Conservation (phyloP, 2,329 filamentous ascomycete species). For the Dactylellina sp. region DNA sequence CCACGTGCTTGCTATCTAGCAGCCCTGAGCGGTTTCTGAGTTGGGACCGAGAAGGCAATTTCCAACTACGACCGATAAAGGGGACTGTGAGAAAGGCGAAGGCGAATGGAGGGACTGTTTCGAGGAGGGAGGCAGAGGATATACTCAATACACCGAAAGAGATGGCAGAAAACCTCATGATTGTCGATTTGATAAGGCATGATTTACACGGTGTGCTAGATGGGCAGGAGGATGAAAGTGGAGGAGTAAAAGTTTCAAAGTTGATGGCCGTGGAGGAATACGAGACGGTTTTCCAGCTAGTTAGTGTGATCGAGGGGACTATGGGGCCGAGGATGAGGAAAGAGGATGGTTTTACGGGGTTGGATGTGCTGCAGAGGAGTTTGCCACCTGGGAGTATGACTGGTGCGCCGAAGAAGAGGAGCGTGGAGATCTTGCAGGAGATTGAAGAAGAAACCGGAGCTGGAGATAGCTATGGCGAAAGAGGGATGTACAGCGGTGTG, state of each 20-base stretch:
- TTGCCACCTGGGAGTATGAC: slow-evolving; percentile 96
- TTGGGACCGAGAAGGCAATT: slow-evolving; percentile 72
- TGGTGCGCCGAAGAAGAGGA: slow-evolving; percentile 92
- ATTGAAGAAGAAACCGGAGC: slow-evolving; percentile 70
- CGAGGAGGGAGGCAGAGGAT: slow-evolving; percentile 74
- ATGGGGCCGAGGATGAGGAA: slow-evolving; percentile 62
- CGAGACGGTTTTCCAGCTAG: slow-evolving; percentile 89
- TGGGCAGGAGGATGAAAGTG: slow-evolving; percentile 64
- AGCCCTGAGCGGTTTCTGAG: slow-evolving; percentile 91
- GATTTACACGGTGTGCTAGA: slow-evolving; percentile 74
- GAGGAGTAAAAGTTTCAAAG: slow-evolving; percentile 79
- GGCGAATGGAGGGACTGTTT: slow-evolving; percentile 71
- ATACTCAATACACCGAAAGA: slow-evolving; percentile 87
- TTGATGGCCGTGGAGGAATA: slow-evolving; percentile 91
- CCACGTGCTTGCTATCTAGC: slow-evolving; percentile 79
- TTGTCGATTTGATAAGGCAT: slow-evolving; percentile 94
- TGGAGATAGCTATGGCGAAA: slow-evolving; percentile 64
- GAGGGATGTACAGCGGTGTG: slow-evolving; percentile 87
- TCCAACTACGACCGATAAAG: slow-evolving; percentile 93
- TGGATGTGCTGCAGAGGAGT: slow-evolving; percentile 80
- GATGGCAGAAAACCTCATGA: slow-evolving; percentile 96
- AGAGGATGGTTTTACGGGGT: slow-evolving; percentile 69
- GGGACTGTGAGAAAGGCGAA: slow-evolving; percentile 83
- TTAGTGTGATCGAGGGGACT: slow-evolving; percentile 83
- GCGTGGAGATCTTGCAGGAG: slow-evolving; percentile 80